A percentile compares a stretch with the other conserved stretches of the same genome.
phyloP scores from a whole-genome alignment of 2,329 filamentous ascomycete genomes.

The Calonectria hongkongensis region DNA sequence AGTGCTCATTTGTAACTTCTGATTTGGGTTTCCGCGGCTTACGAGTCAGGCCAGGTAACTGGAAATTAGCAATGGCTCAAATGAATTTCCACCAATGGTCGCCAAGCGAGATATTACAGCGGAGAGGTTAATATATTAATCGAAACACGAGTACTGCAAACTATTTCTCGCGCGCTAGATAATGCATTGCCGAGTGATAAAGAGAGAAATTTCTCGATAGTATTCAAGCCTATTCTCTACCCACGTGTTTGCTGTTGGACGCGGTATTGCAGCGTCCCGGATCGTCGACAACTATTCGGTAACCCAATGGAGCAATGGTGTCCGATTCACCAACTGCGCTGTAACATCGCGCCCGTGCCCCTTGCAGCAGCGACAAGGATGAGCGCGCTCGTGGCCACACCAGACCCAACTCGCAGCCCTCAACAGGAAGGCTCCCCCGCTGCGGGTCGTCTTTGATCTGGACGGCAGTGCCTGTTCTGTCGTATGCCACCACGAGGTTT shows the following conservation, averaged over 20 bases:
- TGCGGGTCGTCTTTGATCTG: conserved; percentile 6
- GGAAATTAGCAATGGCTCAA: conserved; percentile 3
- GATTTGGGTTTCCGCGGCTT: neutral
- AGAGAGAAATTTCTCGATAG: neutral
- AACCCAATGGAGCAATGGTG: conserved; percentile 14
- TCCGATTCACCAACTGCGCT: conserved; percentile 17
- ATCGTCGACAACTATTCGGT: neutral
- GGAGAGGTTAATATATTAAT: conserved; percentile 18
- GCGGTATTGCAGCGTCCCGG: conserved; percentile 10
- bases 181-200: neutral
- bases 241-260: conserved; percentile 10
- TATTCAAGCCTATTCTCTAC: conserved; percentile 10
- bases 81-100: conserved; percentile 12
- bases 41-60: conserved; percentile 9
- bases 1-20: neutral
- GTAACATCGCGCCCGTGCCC: conserved; percentile 11
- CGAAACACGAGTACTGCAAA: neutral
- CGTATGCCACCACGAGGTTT: neutral
- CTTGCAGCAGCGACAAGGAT: conserved; percentile 12
- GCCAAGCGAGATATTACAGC: neutral
- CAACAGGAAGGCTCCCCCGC: conserved; percentile 24
- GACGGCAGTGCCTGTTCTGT: conserved; percentile 1
- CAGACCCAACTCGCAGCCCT: neutral
- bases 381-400: conserved; percentile 3
- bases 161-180: neutral